phyloP scores from a whole-genome alignment of 2,329 filamentous ascomycete genomes.

The Ciborinia camelliae region DNA sequence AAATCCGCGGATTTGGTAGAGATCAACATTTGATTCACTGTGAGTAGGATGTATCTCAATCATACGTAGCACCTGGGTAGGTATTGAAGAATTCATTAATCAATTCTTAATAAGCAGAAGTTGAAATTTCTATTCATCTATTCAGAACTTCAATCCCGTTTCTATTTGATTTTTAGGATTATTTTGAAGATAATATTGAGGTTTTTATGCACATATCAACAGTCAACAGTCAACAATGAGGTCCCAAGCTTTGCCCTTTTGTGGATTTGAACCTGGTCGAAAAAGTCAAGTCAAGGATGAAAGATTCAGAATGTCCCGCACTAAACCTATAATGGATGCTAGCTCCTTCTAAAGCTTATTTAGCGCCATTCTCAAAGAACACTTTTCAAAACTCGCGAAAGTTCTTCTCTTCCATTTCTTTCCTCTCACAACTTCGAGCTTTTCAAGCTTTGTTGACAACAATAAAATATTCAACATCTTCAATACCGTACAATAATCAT shows the following conservation, averaged over 20 bases:
- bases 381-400: constrained; percentile 13
- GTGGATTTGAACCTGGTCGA: no score
- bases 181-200: not conserved
- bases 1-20: not conserved
- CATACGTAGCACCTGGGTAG: no score
- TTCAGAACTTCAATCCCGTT: not conserved
- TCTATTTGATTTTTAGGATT: not conserved
- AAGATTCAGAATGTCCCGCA: not conserved
- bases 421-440: constrained; percentile 19
- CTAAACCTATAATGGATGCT: constrained; percentile 16
- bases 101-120: not conserved
- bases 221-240: not conserved
- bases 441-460: constrained; percentile 24
- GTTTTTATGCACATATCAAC: not conserved
- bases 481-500: constrained; percentile 26
- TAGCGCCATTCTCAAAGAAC: constrained; percentile 18
- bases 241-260: no score
- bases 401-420: not conserved
- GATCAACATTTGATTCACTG: not conserved
- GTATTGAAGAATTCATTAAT: no score
- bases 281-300: no score
- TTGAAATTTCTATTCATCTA: not conserved
- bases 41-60: not conserved
- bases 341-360: constrained; percentile 3
- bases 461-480: constrained; percentile 15